A percentile compares a stretch with the other conserved stretches of the same genome.
Conservation (phyloP, 495 filamentous ascomycete species). For the Cryomyces minteri region DNA sequence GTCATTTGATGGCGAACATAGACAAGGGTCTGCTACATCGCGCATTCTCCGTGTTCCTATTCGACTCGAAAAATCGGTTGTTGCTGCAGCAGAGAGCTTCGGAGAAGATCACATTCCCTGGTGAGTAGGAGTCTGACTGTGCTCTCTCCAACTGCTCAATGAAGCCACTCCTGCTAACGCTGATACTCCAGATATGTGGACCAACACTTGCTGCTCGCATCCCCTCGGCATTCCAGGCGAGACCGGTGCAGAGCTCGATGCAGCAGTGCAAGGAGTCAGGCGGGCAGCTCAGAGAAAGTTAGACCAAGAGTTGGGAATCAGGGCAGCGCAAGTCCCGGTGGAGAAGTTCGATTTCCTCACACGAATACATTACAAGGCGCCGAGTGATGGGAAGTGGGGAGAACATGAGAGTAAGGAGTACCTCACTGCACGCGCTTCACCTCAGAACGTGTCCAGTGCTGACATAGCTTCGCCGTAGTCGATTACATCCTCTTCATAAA, state of each 20-base stretch:
- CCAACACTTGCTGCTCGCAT: conserved; percentile 98
- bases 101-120: conserved; percentile 97
- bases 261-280: conserved; percentile 68
- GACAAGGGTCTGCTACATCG: conserved; percentile 87
- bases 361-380: conserved; percentile 93
- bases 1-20: conserved; percentile 98
- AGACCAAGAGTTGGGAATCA: conserved; percentile 87
- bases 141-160: too few species aligned
- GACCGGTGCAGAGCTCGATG: conserved; percentile 67
- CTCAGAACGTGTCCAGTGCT: neutral
- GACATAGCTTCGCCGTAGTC: conserved; percentile 31
- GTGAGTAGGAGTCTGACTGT: neutral
- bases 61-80: conserved; percentile 71
- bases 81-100: conserved; percentile 88
- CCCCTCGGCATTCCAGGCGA: conserved; percentile 81
- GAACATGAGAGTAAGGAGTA: conserved; percentile 80
- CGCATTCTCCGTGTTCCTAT: conserved; percentile 95
- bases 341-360: conserved; percentile 90
- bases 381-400: conserved; percentile 94
- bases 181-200: conserved; percentile 61
- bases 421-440: neutral
- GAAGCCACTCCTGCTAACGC: neutral
- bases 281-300: conserved; percentile 84
- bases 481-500: conserved; percentile 99
- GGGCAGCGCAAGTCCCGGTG: conserved; percentile 71